A percentile compares a stretch with the other conserved stretches of the same genome.
phyloP scores from a whole-genome alignment of 768 basidiomycete genomes.

The Phlegmacium glaucopus region DNA sequence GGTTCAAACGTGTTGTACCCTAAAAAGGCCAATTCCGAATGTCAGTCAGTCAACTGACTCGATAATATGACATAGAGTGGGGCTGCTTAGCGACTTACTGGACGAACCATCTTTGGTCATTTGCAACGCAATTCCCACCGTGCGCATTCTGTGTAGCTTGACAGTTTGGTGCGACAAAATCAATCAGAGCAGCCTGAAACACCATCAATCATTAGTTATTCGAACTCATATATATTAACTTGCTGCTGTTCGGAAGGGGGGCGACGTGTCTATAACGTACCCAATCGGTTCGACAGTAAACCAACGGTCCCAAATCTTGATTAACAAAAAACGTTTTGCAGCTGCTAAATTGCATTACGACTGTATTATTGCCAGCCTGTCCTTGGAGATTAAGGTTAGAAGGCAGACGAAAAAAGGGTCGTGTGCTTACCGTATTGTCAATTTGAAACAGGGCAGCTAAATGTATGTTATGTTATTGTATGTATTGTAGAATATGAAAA shows the following conservation, averaged over 20 bases:
- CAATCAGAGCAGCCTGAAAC: slow-evolving; percentile 33
- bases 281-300: slow-evolving; percentile 48
- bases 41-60: too few relatives aligned
- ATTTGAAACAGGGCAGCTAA: slow-evolving; percentile 31
- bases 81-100: slow-evolving; percentile 40
- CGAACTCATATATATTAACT: too few relatives aligned
- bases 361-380: slow-evolving; percentile 34
- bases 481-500: too few relatives aligned
- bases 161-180: slow-evolving; percentile 43
- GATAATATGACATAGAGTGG: too few relatives aligned
- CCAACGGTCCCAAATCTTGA: slow-evolving; percentile 34
- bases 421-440: slow-evolving; percentile 21
- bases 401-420: neutral
- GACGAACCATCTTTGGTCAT: slow-evolving; percentile 45
- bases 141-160: slow-evolving; percentile 47
- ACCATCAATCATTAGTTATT: neutral
- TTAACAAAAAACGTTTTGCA: slow-evolving; percentile 49
- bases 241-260: too few relatives aligned
- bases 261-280: too few relatives aligned
- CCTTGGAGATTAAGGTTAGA: slow-evolving; percentile 9
- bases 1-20: slow-evolving; percentile 7
- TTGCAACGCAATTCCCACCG: slow-evolving; percentile 46
- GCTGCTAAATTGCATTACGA: slow-evolving; percentile 37
- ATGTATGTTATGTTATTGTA: too few relatives aligned
- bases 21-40: too few relatives aligned